Evolutionary conservation across 2,329 filamentous ascomycete species (phyloP).

Genomic region (Didymella segeticola): DNA sequence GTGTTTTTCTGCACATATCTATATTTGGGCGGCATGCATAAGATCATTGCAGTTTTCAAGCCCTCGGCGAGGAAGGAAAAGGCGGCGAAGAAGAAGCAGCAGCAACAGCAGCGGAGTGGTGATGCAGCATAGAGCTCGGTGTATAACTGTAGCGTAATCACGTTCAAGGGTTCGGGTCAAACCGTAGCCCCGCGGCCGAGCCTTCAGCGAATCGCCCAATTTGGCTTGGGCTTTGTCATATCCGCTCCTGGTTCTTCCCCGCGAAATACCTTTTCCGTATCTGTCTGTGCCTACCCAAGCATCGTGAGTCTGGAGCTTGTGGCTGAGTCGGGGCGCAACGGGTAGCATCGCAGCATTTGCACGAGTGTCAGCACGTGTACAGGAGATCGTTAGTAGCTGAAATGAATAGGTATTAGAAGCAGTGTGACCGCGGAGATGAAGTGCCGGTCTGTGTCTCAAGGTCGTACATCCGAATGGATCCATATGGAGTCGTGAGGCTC

Average conservation of each 20-base stretch:
- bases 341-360: not conserved
- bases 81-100: constrained; percentile 36
- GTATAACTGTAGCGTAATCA: constrained; percentile 15
- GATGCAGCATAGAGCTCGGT: constrained; percentile 33
- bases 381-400: not conserved
- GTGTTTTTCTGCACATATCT: constrained; percentile 63
- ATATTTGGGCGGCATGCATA: constrained; percentile 55
- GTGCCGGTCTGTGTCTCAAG: not conserved
- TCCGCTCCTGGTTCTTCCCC: constrained; percentile 30
- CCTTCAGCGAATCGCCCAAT: constrained; percentile 4
- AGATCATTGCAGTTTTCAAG: constrained; percentile 46
- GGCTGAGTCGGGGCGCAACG: constrained; percentile 9
- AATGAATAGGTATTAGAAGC: not conserved
- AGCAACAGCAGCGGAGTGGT: constrained; percentile 25
- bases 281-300: constrained; percentile 7
- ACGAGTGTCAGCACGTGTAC: constrained; percentile 4
- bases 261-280: constrained; percentile 25
- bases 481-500: constrained; percentile 7
- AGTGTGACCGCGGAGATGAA: constrained; percentile 2
- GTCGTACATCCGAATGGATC: not conserved
- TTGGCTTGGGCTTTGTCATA: constrained; percentile 18
- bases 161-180: constrained; percentile 30
- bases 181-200: constrained; percentile 37
- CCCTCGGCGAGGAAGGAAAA: constrained; percentile 42
- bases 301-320: constrained; percentile 23